Evolutionary conservation across 139 green algal genomes (phyloP), one percentile per base, ranked within the genome.

Genomic region (Parachlorella kessleri): DNA sequence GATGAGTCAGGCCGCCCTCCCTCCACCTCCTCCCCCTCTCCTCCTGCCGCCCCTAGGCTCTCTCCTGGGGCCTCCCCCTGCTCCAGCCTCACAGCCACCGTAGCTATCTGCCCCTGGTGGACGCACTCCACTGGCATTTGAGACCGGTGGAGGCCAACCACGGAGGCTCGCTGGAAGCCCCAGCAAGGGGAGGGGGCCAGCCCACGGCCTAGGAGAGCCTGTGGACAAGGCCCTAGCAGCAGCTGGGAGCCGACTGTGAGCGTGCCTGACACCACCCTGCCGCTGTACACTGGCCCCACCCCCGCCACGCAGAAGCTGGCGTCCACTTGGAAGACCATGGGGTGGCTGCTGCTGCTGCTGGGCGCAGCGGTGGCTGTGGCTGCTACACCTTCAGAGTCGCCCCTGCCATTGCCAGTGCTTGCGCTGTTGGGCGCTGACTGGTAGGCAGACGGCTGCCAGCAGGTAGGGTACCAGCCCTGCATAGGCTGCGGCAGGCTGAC

Each of bases 241-340:
- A 98, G 83, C 18, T 73, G 55, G 63, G 92, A 79, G 0, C 90
- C 93, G 0, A 95, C n/a, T 0, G 14, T 7, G 21, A 97, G 79
- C 23, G 36, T 40, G 2, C 92, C 90, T 33, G 74, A 66, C 42
- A 98, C 81, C 38, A 94, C 81, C 9, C 87, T 95, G 41, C 94
- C 94, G 10, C 84, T 93, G 36, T 95, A 79, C 32, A 98, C 92
- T 18, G 67, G 84, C 24, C 93, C 94, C 38, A 96, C 92, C 14
- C 85, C 85, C 32, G 85, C 66, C 30, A 98, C 85, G 53, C 96
- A 85, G 74, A 94, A 95, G 1, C 81, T 90, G 10, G 90, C 74
- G 48, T 95, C 90, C 35, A 98, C 90, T 79, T 97, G 92, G 55
- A 95, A 96, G 37, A 91, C 88, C 0, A 84, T 85, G 37, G 21